These are phyloP conservation scores for Annulohypoxylon bovei DNA, from an alignment of 495 filamentous ascomycete genomes.

Conservation along the genomic window DNA sequence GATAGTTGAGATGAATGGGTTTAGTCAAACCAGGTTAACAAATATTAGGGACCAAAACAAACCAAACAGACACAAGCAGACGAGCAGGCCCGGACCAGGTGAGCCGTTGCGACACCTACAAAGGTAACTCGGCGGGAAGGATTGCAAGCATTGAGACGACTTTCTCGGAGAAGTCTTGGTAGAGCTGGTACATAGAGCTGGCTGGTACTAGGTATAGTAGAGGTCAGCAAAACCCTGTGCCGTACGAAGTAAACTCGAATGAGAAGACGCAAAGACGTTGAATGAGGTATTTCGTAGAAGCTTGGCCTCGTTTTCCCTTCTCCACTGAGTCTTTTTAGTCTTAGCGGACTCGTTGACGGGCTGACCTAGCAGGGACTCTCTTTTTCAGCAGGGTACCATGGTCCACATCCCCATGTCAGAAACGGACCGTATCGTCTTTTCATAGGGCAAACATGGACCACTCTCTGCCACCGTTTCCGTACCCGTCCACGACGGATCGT, in stretches of 20 bases:
- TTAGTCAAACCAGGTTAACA: conserved; percentile 32
- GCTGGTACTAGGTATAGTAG: too few relatives aligned
- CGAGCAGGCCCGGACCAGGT: conserved; percentile 28
- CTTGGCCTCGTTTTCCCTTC: conserved; percentile 35
- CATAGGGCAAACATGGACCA: conserved; percentile 50
- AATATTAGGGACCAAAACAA: conserved; percentile 31
- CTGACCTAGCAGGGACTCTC: conserved; percentile 45
- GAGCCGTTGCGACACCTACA: conserved; percentile 37
- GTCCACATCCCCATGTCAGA: conserved; percentile 42
- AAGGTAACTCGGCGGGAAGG: conserved; percentile 43
- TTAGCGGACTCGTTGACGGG: conserved; percentile 43
- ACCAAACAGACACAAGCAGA: conserved; percentile 12
- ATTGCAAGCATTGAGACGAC: conserved; percentile 31
- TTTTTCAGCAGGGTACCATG: conserved; percentile 46
- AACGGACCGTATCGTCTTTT: conserved; percentile 46
- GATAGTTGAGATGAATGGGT: conserved; percentile 39
- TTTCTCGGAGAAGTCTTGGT: conserved; percentile 20
- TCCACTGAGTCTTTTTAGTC: conserved; percentile 42
- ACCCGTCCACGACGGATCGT: conserved; percentile 45
- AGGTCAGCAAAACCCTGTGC: conserved; percentile 41
- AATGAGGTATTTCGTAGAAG: conserved; percentile 47
- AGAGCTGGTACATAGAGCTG: too few relatives aligned
- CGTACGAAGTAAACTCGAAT: conserved; percentile 37
- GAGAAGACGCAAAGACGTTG: conserved; percentile 15
- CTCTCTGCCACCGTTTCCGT: conserved; percentile 47